Base-by-base conservation (phyloP, 352 stramenopile species). In the Globisporangium cylindrosporum region DNA sequence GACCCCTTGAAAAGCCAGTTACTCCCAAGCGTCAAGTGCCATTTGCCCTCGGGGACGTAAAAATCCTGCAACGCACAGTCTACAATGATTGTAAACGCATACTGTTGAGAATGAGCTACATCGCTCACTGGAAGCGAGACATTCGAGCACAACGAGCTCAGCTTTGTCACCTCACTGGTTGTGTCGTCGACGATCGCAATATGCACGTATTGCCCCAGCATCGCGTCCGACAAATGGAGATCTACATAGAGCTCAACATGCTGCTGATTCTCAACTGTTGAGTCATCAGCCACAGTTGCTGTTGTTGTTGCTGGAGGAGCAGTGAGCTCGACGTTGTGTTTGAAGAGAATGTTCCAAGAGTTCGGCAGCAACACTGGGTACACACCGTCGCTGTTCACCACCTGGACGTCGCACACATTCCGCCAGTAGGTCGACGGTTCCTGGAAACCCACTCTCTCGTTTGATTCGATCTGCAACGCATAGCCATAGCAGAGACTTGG, bases 331-430 rank as follows among this genome's bases (percentile, higher is more conserved):
- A 91, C 77, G 1, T 36, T 79, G 38, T 89, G 74, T 54, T 91
- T 91, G 69, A 89, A 82, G 22, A 92, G 34, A 34, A 89, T 69
- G 41, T 86, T 87, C 82, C 82, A 92, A 14, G 77, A 78, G 1
- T 65, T 49, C 0, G 79, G 66, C 7, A 80, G 68, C 70, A 91
- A 68, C 5, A 81, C 73, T 1, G 77, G 77, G 53, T 84, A 89
- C 4, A 59, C 56, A 7, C 84, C 82, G 12, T 86, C 77, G 14
- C 68, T 73, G 41, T 86, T 79, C 27, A 82, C 68, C 6, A 90
- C 80, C 43, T 89, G 72, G 32, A 90, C 41, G 27, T 77, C 62
- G 14, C 59, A 69, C 6, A 78, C 43, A 61, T 78, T 78, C 20
- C 82, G 73, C 84, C 81, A 92, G 36, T 78, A 85, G 9, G 73